A percentile compares a stretch with the other conserved stretches of the same genome.
Evolutionary conservation across 495 filamentous ascomycete genomes (phyloP).

Genomic region (Sporormia fimetaria): DNA sequence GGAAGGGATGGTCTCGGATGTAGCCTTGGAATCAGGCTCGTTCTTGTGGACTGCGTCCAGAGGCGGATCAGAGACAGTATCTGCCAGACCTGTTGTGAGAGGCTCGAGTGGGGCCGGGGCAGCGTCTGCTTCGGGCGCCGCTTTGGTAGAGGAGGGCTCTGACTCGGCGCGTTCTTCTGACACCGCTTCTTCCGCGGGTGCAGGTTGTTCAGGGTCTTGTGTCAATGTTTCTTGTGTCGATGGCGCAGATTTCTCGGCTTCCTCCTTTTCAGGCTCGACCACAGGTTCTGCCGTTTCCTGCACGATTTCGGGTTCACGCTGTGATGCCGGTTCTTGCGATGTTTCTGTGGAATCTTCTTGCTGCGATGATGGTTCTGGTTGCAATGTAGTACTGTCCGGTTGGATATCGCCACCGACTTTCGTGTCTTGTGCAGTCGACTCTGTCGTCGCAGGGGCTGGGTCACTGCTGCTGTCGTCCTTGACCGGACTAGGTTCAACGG

Average conservation of each 20-base stretch:
- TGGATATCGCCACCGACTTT: background rate
- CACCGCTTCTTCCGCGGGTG: slow-evolving; percentile 1
- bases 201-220: background rate
- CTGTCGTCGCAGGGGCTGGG: too few species aligned
- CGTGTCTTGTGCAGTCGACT: slow-evolving; percentile 1
- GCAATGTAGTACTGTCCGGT: too few species aligned
- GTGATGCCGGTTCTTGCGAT: background rate
- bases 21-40: too few species aligned
- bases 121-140: background rate
- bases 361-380: background rate
- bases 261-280: background rate
- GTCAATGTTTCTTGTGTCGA: background rate
- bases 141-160: slow-evolving; percentile 2
- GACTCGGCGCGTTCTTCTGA: too few species aligned
- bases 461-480: too few species aligned
- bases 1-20: too few species aligned
- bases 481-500: too few species aligned
- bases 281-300: background rate
- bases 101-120: too few species aligned
- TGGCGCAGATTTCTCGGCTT: background rate
- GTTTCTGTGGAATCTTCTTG: background rate
- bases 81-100: too few species aligned
- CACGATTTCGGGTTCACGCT: background rate
- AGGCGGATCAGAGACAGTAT: too few species aligned
- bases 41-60: too few species aligned